phyloP scores from a whole-genome alignment of 2,329 filamentous ascomycete species.

The Alternaria brassicicola region DNA sequence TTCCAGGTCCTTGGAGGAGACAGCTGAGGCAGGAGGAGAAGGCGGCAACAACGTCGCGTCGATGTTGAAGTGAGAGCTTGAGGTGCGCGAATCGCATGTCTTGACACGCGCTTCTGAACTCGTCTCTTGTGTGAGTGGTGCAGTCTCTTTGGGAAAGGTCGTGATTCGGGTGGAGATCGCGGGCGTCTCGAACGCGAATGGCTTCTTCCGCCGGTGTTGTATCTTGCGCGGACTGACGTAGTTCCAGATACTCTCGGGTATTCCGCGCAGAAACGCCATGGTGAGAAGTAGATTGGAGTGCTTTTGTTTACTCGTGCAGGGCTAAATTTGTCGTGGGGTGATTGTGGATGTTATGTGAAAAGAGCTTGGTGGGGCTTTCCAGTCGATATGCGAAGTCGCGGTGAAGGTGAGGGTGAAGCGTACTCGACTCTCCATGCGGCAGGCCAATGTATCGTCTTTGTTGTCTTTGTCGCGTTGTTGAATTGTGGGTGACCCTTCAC shows the following conservation, averaged over 20 bases:
- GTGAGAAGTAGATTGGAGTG: background rate
- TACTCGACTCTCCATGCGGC: constrained; percentile 11
- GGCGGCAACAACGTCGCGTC: constrained; percentile 36
- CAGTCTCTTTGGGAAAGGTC: background rate
- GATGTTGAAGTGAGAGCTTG: constrained; percentile 26
- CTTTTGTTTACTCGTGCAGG: background rate
- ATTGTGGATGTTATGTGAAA: background rate
- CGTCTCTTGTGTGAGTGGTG: constrained; percentile 31
- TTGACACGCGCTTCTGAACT: constrained; percentile 41
- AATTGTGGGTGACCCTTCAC: constrained; percentile 6
- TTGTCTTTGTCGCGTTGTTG: constrained; percentile 11
- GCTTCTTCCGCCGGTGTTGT: constrained; percentile 43
- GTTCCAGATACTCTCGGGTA: constrained; percentile 50
- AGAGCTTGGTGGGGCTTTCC: background rate
- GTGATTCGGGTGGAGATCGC: constrained; percentile 23
- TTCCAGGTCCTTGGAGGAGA: constrained; percentile 33
- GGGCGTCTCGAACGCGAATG: constrained; percentile 49
- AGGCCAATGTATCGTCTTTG: constrained; percentile 17
- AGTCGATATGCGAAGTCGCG: constrained; percentile 9
- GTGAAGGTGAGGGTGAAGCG: constrained; percentile 27
- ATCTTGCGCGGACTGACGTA: constrained; percentile 53
- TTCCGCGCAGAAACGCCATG: constrained; percentile 42
- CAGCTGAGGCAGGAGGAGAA: constrained; percentile 39
- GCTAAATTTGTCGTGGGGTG: background rate
- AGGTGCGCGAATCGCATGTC: constrained; percentile 33